These are phyloP conservation scores for Oryza meyeriana DNA, from an alignment of 176 grass and related monocot species.

Conservation along the genomic window DNA sequence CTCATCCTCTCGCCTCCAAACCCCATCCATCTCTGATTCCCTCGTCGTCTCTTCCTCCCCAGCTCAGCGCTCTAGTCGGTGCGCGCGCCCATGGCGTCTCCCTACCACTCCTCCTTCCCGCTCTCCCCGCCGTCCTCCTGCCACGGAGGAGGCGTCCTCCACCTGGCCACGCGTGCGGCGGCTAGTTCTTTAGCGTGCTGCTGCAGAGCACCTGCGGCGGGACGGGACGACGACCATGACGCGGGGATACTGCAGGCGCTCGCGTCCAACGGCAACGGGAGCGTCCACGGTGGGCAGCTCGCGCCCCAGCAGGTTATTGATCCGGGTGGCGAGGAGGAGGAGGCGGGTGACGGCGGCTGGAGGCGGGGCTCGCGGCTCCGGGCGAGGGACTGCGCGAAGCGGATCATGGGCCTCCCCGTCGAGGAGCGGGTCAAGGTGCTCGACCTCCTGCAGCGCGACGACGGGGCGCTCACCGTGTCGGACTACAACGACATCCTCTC, in stretches of 20 bases:
- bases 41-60: background rate
- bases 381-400: constrained; percentile 45
- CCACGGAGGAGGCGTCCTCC: constrained; percentile 22
- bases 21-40: constrained; percentile 16
- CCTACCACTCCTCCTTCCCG: constrained; percentile 37
- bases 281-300: background rate
- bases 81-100: constrained; percentile 47
- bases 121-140: constrained; percentile 32
- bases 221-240: constrained; percentile 28
- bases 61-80: background rate
- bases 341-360: no score
- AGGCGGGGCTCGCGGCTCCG: background rate
- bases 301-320: background rate
- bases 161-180: constrained; percentile 9
- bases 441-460: constrained; percentile 66
- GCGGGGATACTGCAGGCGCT: constrained; percentile 29
- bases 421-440: constrained; percentile 84
- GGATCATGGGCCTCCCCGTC: constrained; percentile 53
- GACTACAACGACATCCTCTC: constrained; percentile 89
- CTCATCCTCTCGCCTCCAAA: constrained; percentile 22
- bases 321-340: background rate
- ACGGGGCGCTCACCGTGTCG: constrained; percentile 57
- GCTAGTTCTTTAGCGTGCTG: constrained; percentile 9
- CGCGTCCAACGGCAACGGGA: constrained; percentile 41
- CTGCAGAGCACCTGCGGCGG: background rate